phyloP scores from a whole-genome alignment of 176 grass and related monocot genomes.

The Oryza glaberrima region DNA sequence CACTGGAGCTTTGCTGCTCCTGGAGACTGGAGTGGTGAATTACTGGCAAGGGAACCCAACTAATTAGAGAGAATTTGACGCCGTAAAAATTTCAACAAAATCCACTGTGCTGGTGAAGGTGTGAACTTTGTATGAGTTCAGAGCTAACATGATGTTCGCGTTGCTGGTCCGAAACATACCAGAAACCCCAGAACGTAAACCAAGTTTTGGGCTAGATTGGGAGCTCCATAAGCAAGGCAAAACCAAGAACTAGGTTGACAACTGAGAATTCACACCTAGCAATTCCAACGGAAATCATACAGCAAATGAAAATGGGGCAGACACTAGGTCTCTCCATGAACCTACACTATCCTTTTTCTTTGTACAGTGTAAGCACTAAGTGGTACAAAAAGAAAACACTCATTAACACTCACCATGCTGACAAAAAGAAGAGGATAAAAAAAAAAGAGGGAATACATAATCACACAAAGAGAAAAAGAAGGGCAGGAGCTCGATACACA shows the following conservation, averaged over 20 bases:
- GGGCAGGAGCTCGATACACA: constrained; percentile 20
- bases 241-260: not conserved
- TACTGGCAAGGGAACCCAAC: not conserved
- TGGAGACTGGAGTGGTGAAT: not conserved
- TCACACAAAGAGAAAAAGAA: constrained; percentile 41
- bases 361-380: constrained; percentile 50
- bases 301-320: constrained; percentile 7
- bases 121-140: not conserved
- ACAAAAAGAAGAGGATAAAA: not conserved
- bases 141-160: not conserved
- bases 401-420: constrained; percentile 43
- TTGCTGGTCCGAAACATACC: not conserved
- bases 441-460: constrained; percentile 30
- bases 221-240: not conserved
- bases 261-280: not conserved
- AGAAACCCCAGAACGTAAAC: not conserved
- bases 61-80: not conserved
- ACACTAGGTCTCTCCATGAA: constrained; percentile 29
- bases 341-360: constrained; percentile 58
- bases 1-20: not conserved
- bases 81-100: not conserved
- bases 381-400: constrained; percentile 43
- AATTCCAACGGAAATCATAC: not conserved
- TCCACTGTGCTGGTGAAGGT: not conserved
- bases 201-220: not conserved